Conservation (phyloP, 192 early-diverging fungal genomes). For the Rhizophlyctis rosea region DNA sequence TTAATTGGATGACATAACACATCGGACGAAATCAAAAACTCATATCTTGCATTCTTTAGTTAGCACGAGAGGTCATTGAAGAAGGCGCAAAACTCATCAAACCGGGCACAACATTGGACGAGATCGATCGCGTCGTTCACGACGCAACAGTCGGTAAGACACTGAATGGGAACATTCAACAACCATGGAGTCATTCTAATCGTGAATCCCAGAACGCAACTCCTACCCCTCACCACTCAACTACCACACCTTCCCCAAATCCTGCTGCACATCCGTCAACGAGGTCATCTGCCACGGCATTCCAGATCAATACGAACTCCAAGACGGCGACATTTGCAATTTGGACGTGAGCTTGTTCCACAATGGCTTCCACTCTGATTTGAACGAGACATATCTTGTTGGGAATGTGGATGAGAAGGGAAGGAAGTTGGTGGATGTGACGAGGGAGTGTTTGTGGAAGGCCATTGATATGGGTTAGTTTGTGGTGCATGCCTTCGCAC, state of each 20-base stretch:
- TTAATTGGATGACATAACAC: no score
- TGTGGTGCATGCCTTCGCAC: not conserved
- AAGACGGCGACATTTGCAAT: conserved; percentile 97
- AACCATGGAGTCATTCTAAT: not conserved
- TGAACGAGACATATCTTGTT: conserved; percentile 90
- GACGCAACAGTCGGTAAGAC: conserved; percentile 75
- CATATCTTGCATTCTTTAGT: conserved; percentile 35
- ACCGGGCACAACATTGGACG: conserved; percentile 89
- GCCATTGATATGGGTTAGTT: conserved; percentile 82
- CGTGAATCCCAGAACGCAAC: conserved; percentile 58
- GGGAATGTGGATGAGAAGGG: conserved; percentile 82
- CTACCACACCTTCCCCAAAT: conserved; percentile 95
- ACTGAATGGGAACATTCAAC: no score
- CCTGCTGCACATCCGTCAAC: conserved; percentile 86
- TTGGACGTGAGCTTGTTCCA: conserved; percentile 86
- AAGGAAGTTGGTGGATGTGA: conserved; percentile 70
- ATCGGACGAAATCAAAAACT: no score
- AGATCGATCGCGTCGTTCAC: conserved; percentile 93
- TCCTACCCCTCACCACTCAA: conserved; percentile 96
- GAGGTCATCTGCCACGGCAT: conserved; percentile 98
- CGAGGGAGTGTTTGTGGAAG: conserved; percentile 84
- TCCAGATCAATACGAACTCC: conserved; percentile 86
- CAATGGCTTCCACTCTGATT: conserved; percentile 92
- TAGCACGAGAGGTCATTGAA: conserved; percentile 89
- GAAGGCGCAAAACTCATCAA: conserved; percentile 74